These are phyloP conservation scores for Talaromyces verruculosus DNA, from an alignment of 2,329 filamentous ascomycete genomes.

Conservation along the genomic window DNA sequence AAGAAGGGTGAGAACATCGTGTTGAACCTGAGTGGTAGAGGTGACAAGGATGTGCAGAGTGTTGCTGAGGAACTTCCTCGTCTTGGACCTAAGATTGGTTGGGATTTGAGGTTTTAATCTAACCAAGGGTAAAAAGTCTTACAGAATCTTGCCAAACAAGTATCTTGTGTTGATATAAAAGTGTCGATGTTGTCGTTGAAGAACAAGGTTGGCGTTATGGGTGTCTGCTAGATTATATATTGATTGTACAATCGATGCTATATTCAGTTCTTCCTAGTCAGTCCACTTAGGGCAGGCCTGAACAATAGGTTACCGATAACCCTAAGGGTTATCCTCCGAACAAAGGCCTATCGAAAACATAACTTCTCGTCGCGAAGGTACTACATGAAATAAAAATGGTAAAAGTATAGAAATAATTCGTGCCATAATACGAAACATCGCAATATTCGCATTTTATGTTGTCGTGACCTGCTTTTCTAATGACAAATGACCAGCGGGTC, in stretches of 20 bases:
- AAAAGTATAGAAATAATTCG: not conserved
- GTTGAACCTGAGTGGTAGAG: slow-evolving; percentile 87
- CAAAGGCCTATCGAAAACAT: not conserved
- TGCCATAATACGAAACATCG: not conserved
- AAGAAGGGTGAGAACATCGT: slow-evolving; percentile 84
- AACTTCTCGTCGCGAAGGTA: too few species aligned
- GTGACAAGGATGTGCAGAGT: slow-evolving; percentile 98
- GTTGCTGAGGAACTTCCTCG: slow-evolving; percentile 91
- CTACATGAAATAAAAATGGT: not conserved
- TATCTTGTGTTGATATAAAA: not conserved
- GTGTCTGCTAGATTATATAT: not conserved
- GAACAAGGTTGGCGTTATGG: not conserved
- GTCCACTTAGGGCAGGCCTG: too few species aligned
- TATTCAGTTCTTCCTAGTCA: not conserved
- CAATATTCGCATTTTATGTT: not conserved
- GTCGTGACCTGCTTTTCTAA: not conserved
- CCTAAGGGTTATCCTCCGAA: not conserved
- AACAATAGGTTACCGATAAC: not conserved
- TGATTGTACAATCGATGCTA: not conserved
- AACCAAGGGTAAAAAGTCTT: not conserved
- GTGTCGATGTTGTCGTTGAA: not conserved
- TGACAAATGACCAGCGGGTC: not conserved
- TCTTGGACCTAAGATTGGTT: slow-evolving; percentile 82
- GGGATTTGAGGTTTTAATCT: slow-evolving; percentile 47
- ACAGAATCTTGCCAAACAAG: not conserved